A percentile compares a stretch with the other conserved stretches of the same genome.
Conservation (phyloP, 1,284 basidiomycete genomes). For the Microbotryum silenes-acaulis region DNA sequence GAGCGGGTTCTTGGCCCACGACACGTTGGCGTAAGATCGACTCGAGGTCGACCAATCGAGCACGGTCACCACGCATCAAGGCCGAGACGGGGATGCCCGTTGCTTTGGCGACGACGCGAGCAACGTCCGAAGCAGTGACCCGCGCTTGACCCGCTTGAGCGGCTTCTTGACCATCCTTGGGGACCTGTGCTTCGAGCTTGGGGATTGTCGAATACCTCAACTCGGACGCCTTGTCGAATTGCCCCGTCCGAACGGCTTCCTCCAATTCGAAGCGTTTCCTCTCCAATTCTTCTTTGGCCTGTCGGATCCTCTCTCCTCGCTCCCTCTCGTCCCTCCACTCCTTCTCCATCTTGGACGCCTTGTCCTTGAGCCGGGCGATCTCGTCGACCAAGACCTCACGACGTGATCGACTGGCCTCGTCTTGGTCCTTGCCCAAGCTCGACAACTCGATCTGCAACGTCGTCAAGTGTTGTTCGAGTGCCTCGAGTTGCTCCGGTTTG, state of each 20-base stretch:
- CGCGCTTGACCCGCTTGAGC: slow-evolving; percentile 56
- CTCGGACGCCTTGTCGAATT: slow-evolving; percentile 62
- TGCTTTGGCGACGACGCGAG: slow-evolving; percentile 60
- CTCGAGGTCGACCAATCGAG: slow-evolving; percentile 89
- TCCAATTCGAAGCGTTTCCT: slow-evolving; percentile 71
- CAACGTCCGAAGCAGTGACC: slow-evolving; percentile 80
- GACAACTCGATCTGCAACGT: slow-evolving; percentile 85
- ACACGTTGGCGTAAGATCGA: slow-evolving; percentile 64
- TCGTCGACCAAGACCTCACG: slow-evolving; percentile 58
- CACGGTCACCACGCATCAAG: slow-evolving; percentile 77
- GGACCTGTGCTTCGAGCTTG: slow-evolving; percentile 65
- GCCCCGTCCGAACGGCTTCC: slow-evolving; percentile 73
- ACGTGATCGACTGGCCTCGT: slow-evolving; percentile 69
- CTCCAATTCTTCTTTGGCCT: slow-evolving; percentile 70
- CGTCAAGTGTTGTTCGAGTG: slow-evolving; percentile 71
- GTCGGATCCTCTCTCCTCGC: slow-evolving; percentile 67
- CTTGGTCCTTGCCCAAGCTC: slow-evolving; percentile 78
- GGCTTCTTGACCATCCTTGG: slow-evolving; percentile 55
- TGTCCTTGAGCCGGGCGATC: slow-evolving; percentile 53
- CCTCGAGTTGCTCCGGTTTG: slow-evolving; percentile 78
- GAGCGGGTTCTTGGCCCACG: slow-evolving; percentile 79
- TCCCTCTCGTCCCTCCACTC: slow-evolving; percentile 72
- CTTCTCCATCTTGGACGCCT: slow-evolving; percentile 56
- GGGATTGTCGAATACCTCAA: slow-evolving; percentile 80
- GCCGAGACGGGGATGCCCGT: slow-evolving; percentile 89